A percentile compares a stretch with the other conserved stretches of the same genome.
phyloP scores from a whole-genome alignment of 2,329 filamentous ascomycete species.

The Neoarthrinium moseri region DNA sequence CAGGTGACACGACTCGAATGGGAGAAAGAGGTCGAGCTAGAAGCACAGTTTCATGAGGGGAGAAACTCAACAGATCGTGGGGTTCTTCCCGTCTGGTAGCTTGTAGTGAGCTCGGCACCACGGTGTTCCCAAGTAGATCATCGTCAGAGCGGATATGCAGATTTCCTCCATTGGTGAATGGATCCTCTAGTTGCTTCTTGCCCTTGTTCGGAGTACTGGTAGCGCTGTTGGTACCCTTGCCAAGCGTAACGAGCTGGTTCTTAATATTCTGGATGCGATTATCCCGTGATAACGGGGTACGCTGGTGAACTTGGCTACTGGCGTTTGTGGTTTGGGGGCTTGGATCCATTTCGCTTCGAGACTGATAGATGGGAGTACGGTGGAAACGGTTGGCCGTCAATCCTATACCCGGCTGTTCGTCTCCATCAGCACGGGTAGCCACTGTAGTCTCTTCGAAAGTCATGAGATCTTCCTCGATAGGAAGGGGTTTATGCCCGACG shows the following conservation, averaged over 20 bases:
- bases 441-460: no score
- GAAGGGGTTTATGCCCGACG: no score
- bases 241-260: not conserved
- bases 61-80: not conserved
- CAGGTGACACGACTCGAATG: not conserved
- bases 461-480: no score
- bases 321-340: constrained; percentile 5
- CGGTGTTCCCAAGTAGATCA: no score
- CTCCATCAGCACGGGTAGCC: no score
- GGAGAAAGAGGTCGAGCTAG: not conserved
- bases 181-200: no score
- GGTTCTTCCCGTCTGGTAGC: not conserved
- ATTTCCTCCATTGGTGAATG: no score
- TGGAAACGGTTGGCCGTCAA: not conserved
- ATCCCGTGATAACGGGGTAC: not conserved
- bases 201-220: no score
- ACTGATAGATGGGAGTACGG: not conserved
- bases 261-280: not conserved
- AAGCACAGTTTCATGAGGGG: not conserved
- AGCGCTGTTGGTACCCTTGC: no score
- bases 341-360: constrained; percentile 1
- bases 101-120: no score
- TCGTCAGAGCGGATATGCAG: no score
- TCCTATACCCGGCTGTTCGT: no score
- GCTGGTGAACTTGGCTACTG: not conserved